Evolutionary conservation across 2,329 filamentous ascomycete species (phyloP), one percentile per base, ranked within the genome.

Genomic region (Bipolaris victoriae): DNA sequence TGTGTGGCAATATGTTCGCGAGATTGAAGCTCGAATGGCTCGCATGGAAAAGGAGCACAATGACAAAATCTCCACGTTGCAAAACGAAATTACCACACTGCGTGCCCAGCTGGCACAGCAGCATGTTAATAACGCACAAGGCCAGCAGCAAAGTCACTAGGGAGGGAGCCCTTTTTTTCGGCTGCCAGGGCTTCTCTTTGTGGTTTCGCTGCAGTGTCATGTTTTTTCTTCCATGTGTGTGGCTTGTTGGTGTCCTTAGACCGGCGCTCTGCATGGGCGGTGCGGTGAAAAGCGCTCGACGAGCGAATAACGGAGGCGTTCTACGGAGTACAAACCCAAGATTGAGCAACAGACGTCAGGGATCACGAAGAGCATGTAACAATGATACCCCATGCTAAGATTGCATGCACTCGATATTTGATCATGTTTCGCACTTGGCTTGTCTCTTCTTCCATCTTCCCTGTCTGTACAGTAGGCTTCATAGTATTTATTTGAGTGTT

Each of bases 1-100:
- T 40, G 79, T 93, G 7, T 92, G 88, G 88, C 79, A 82, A 3
- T 92, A 92, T 67, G 85, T 93, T 33, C 87, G 91, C 55, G 83
- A 82, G 16, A 79, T 94, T 48, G 90, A 94, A 69, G 84, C 68
- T 33, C 74, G 78, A 16, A 78, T 82, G 71, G 71, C 73, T 16
- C 67, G 76, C 24, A 80, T 79, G 74, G 76, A 79, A 55, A 79
- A 82, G 64, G 81, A 82, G 55, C 78, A 82, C 61, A 78, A 80
- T 52, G 65, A 77, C 48, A 76, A 77, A 47, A 80, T 82, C 43
- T 68, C 71, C 7, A 71, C 75, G 7, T 58, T 82, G 65, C 76
- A 81, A 59, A 77, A 77, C 44, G 80, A 83, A 61, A 73, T 82
- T 35, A 74, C 69, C 6, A 72, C 69, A 10, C 63, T 77, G 24